These are phyloP conservation scores for Saksenaea vasiformis DNA, from an alignment of 371 early-diverging fungal species.

Conservation along the genomic window DNA sequence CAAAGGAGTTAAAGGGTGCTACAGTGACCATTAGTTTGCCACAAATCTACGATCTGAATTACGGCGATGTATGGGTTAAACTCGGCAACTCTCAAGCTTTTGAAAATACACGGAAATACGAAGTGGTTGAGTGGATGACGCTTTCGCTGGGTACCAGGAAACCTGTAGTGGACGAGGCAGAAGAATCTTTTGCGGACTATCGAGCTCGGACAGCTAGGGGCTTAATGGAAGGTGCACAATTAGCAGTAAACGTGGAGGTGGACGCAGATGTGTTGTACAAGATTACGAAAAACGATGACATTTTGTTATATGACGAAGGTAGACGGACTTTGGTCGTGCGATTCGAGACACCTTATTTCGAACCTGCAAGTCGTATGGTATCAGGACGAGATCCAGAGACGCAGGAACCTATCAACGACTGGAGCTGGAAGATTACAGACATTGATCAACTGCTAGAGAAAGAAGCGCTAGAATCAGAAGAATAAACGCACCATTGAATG, in stretches of 20 bases:
- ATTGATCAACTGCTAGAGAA: constrained; percentile 61
- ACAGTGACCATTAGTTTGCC: constrained; percentile 45
- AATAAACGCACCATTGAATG: not conserved
- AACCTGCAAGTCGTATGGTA: constrained; percentile 55
- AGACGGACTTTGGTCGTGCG: constrained; percentile 53
- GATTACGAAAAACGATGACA: constrained; percentile 19
- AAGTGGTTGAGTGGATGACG: constrained; percentile 48
- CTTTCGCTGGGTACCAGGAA: constrained; percentile 26
- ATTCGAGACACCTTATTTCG: constrained; percentile 62
- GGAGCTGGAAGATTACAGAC: constrained; percentile 61
- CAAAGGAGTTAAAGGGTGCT: constrained; percentile 20
- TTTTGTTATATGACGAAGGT: constrained; percentile 48
- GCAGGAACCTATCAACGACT: constrained; percentile 54
- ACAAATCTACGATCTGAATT: constrained; percentile 53
- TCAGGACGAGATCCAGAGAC: constrained; percentile 49
- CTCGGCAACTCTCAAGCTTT: constrained; percentile 43
- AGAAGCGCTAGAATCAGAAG: constrained; percentile 38
- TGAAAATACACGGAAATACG: constrained; percentile 25
- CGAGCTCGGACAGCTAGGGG: constrained; percentile 46
- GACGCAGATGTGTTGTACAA: constrained; percentile 58
- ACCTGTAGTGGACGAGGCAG: constrained; percentile 20
- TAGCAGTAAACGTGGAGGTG: constrained; percentile 56
- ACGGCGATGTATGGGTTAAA: constrained; percentile 57
- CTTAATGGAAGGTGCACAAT: constrained; percentile 55
- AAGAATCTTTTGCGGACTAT: constrained; percentile 49